phyloP scores from a whole-genome alignment of 2,329 filamentous ascomycete genomes.

The Cladophialophora immunda region DNA sequence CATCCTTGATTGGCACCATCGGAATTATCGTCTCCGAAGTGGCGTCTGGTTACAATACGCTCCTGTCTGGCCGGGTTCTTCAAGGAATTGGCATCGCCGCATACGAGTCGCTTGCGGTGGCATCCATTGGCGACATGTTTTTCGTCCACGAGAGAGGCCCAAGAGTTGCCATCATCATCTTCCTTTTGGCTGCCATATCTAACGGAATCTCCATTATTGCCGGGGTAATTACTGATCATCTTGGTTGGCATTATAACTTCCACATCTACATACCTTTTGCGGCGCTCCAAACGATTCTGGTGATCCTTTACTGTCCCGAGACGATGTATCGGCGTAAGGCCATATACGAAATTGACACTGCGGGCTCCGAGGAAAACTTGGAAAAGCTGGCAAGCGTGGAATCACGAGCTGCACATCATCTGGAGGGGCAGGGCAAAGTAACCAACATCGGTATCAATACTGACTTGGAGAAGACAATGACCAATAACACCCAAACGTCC shows the following conservation, averaged over 20 bases:
- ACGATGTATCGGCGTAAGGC: slow-evolving; percentile 33
- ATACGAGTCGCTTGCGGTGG: slow-evolving; percentile 51
- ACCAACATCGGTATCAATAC: background rate
- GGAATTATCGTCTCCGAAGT: slow-evolving; percentile 50
- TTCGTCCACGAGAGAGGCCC: slow-evolving; percentile 47
- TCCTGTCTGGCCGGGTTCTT: slow-evolving; percentile 52
- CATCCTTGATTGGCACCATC: slow-evolving; percentile 46
- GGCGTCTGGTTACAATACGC: slow-evolving; percentile 47
- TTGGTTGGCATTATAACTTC: slow-evolving; percentile 40
- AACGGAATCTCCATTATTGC: slow-evolving; percentile 51
- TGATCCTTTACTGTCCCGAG: slow-evolving; percentile 31
- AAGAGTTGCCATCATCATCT: slow-evolving; percentile 50
- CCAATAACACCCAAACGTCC: slow-evolving; percentile 15
- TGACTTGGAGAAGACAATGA: slow-evolving; percentile 29
- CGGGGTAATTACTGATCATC: slow-evolving; percentile 48
- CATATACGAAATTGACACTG: slow-evolving; percentile 34
- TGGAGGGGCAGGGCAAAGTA: slow-evolving; percentile 6
- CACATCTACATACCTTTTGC: slow-evolving; percentile 31
- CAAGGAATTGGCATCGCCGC: slow-evolving; percentile 55
- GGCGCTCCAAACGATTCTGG: slow-evolving; percentile 22
- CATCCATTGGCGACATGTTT: slow-evolving; percentile 54
- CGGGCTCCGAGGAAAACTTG: slow-evolving; percentile 33
- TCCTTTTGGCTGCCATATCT: slow-evolving; percentile 50
- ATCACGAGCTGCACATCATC: slow-evolving; percentile 24
- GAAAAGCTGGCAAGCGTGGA: slow-evolving; percentile 35